These are phyloP conservation scores for Fusarium ramigenum DNA, from an alignment of 2,329 filamentous ascomycete species.

Conservation along the genomic window DNA sequence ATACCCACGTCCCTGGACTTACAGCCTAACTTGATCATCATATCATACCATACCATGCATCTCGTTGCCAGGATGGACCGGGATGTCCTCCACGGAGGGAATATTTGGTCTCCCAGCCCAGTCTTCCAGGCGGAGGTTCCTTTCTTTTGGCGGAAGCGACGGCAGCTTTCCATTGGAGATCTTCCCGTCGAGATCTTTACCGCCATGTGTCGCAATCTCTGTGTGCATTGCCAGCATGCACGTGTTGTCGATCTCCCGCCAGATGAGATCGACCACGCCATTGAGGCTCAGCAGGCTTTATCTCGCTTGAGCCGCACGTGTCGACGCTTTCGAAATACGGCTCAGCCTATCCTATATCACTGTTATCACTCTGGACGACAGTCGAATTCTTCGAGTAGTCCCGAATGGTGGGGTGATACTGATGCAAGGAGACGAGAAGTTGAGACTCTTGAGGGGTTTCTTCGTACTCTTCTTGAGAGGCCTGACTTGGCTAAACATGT, in stretches of 20 bases:
- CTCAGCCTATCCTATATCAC: conserved; percentile 41
- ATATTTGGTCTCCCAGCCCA: conserved; percentile 23
- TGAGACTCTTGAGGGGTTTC: conserved; percentile 34
- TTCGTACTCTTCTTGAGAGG: conserved; percentile 38
- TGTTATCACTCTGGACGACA: conserved; percentile 39
- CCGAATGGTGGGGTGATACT: conserved; percentile 23
- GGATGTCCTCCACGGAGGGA: conserved; percentile 35
- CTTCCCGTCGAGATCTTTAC: conserved; percentile 42
- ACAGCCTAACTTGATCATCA: neutral
- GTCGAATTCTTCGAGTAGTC: conserved; percentile 13
- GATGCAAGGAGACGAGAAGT: conserved; percentile 23
- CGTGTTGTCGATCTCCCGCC: conserved; percentile 41
- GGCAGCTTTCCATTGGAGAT: conserved; percentile 30
- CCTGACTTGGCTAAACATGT: conserved; percentile 40
- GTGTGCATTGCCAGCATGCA: conserved; percentile 39
- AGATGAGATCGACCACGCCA: conserved; percentile 32
- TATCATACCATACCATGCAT: conserved; percentile 33
- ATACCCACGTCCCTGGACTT: conserved; percentile 15
- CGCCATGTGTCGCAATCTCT: conserved; percentile 40
- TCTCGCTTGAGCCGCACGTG: conserved; percentile 43
- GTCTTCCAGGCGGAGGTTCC: conserved; percentile 13
- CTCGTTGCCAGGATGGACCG: conserved; percentile 35
- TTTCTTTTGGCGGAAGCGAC: conserved; percentile 18
- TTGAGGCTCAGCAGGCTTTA: conserved; percentile 39
- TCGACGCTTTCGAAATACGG: conserved; percentile 32